Percentiles rank a stretch among this genome's conserved stretches.
phyloP scores from a whole-genome alignment of 2,329 filamentous ascomycete genomes.

The Paracorniculantispora psalliotae region DNA sequence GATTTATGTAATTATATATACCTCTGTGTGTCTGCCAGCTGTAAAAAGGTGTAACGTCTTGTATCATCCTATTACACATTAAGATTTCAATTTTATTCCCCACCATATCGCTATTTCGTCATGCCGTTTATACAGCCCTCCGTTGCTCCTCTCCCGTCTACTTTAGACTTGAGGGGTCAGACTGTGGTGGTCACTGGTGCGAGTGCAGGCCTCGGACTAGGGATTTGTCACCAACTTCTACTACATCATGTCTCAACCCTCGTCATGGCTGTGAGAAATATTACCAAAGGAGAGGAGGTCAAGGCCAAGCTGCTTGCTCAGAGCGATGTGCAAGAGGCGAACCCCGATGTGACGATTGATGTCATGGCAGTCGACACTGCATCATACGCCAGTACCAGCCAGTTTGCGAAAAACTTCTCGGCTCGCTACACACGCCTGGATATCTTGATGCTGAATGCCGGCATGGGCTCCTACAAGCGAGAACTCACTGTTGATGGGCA shows the following conservation, averaged over 20 bases:
- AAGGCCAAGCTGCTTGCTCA: slow-evolving; percentile 11
- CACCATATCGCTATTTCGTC: neutral
- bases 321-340: neutral
- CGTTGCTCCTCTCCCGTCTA: neutral
- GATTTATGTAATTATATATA: too few relatives aligned
- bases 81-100: neutral
- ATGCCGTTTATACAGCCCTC: neutral
- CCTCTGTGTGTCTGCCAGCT: too few relatives aligned
- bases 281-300: slow-evolving; percentile 25
- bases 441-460: slow-evolving; percentile 19
- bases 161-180: slow-evolving; percentile 20
- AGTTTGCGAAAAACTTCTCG: neutral
- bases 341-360: neutral
- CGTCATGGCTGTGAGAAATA: slow-evolving; percentile 36
- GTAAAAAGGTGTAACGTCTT: too few relatives aligned
- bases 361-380: neutral
- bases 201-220: slow-evolving; percentile 38
- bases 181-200: slow-evolving; percentile 39
- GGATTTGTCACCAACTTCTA: slow-evolving; percentile 34
- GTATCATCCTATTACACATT: neutral
- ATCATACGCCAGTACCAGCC: neutral
- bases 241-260: slow-evolving; percentile 29
- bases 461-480: slow-evolving; percentile 7
- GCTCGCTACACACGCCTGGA: slow-evolving; percentile 5
- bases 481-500: slow-evolving; percentile 11